Conservation (phyloP, 129 eudicot genomes). For the Apium graveolens region DNA sequence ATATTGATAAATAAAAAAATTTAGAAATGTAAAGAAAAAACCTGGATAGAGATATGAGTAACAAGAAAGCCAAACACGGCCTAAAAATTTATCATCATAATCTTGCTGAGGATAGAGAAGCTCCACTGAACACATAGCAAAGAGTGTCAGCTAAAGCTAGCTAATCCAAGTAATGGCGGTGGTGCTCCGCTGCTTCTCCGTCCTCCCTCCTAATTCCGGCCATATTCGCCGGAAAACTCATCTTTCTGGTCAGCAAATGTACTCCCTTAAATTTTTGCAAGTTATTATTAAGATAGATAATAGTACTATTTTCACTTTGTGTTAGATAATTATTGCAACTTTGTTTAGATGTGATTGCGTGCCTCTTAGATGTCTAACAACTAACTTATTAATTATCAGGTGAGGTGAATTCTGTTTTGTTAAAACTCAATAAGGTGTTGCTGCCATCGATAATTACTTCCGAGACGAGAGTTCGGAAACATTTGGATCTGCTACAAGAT, state of each 20-base stretch:
- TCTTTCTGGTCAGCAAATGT: neutral
- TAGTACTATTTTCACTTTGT: too few relatives aligned
- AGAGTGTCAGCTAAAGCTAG: too few relatives aligned
- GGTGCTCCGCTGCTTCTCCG: neutral
- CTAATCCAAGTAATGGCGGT: neutral
- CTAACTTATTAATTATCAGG: constrained; percentile 15
- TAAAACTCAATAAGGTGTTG: constrained; percentile 13
- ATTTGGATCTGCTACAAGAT: constrained; percentile 13
- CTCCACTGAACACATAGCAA: neutral
- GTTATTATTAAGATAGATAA: too few relatives aligned
- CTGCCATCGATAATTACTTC: constrained; percentile 4
- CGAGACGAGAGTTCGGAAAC: neutral
- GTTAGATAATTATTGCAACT: neutral
- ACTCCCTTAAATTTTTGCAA: neutral
- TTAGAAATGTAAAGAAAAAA: neutral
- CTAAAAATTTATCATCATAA: neutral
- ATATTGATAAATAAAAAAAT: neutral
- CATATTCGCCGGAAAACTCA: neutral
- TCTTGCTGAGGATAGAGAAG: neutral
- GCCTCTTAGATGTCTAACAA: neutral
- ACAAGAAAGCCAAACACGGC: neutral
- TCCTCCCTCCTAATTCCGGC: neutral
- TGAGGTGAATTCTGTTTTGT: constrained; percentile 22
- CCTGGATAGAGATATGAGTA: neutral
- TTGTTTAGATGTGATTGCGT: neutral